Percentiles rank a stretch among this genome's conserved stretches.
These are phyloP conservation scores for Fusarium coicis DNA, from an alignment of 2,329 filamentous ascomycete genomes.

Conservation along the genomic window DNA sequence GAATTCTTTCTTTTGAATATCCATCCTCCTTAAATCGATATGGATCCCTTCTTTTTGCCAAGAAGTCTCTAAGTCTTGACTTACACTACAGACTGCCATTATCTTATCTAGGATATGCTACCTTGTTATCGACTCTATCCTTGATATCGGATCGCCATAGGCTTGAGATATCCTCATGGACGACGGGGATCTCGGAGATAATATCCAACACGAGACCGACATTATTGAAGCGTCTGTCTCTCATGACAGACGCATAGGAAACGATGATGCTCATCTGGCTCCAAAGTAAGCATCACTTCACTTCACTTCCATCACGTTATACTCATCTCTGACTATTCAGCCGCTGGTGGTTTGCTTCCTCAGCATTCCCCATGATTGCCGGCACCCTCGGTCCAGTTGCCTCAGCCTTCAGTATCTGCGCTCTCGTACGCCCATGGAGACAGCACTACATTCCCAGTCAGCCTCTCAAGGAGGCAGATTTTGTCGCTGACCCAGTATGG, in stretches of 20 bases:
- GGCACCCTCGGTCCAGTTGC: constrained; percentile 88
- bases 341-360: constrained; percentile 72
- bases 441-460: constrained; percentile 62
- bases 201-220: constrained; percentile 50
- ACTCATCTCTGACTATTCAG: constrained; percentile 45
- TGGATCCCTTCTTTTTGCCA: background rate
- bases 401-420: constrained; percentile 87
- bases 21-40: background rate
- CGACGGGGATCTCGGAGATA: constrained; percentile 52
- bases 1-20: background rate
- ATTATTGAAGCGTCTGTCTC: constrained; percentile 41
- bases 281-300: constrained; percentile 52
- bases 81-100: background rate
- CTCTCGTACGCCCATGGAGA: constrained; percentile 84
- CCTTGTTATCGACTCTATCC: background rate
- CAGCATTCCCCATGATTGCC: constrained; percentile 80
- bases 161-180: constrained; percentile 49
- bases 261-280: constrained; percentile 56
- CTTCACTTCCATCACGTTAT: background rate
- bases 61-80: background rate
- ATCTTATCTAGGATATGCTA: background rate
- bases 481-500: constrained; percentile 77
- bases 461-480: constrained; percentile 59
- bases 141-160: background rate
- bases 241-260: constrained; percentile 45